Conservation (phyloP, 2,329 filamentous ascomycete genomes). For the Alternaria conjuncta region DNA sequence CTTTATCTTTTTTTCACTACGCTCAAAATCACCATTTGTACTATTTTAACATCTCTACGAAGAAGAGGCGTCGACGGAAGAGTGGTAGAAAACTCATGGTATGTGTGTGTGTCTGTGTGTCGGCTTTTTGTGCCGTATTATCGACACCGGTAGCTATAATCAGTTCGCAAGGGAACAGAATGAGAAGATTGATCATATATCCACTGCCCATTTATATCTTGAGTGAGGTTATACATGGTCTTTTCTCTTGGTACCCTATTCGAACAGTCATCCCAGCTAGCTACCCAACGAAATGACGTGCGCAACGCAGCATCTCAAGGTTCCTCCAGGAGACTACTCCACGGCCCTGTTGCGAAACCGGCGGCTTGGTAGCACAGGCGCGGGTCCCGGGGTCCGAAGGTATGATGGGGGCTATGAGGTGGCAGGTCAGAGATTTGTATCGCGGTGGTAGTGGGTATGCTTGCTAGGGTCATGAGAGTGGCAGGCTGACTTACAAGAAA, state of each 20-base stretch:
- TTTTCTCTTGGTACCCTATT: neutral
- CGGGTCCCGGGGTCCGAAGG: neutral
- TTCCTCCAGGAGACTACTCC: neutral
- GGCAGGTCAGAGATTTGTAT: neutral
- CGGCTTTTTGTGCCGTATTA: neutral
- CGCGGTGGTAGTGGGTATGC: neutral
- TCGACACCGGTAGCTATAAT: neutral
- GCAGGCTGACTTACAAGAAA: neutral
- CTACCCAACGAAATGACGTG: neutral
- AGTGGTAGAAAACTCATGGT: neutral
- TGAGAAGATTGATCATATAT: neutral
- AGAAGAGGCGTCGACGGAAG: neutral
- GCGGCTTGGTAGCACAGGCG: constrained; percentile 4
- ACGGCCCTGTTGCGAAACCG: neutral
- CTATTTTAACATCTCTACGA: neutral
- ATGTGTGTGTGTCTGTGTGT: neutral
- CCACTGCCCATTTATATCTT: neutral
- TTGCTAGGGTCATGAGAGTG: neutral
- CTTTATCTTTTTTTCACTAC: neutral
- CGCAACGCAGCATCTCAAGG: neutral
- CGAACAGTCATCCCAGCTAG: neutral
- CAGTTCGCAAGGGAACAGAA: neutral
- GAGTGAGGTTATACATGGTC: neutral
- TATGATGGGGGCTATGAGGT: neutral
- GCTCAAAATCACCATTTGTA: neutral